Evolutionary conservation across 1,139 yeast genomes (phyloP).

Genomic region (Debaryomyces nepalensis): DNA sequence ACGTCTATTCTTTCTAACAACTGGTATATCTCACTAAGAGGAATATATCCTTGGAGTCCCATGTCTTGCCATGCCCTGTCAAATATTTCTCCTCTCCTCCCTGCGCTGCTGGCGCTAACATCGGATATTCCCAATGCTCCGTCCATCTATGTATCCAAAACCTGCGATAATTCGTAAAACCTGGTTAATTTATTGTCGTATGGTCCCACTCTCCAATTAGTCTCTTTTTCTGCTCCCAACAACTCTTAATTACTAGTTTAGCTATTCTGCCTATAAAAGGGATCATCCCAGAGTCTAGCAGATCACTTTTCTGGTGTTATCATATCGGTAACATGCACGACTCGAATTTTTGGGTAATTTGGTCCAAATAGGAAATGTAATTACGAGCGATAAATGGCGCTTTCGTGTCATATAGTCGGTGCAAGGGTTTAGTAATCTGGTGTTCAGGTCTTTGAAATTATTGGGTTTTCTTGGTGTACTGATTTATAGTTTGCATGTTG

Average conservation of each 20-base stretch:
- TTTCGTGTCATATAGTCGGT: constrained; percentile 1
- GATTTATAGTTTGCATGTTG: background rate
- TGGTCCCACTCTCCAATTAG: background rate
- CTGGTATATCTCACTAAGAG: constrained; percentile 6
- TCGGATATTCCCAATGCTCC: background rate
- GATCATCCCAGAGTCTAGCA: background rate
- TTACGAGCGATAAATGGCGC: background rate
- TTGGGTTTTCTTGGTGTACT: background rate
- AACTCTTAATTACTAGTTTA: background rate
- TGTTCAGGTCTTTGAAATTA: background rate
- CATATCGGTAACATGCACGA: background rate
- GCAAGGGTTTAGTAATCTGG: background rate
- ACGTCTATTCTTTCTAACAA: constrained; percentile 9
- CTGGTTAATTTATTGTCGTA: background rate
- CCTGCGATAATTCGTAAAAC: background rate
- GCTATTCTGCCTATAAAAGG: background rate
- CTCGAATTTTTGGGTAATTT: background rate
- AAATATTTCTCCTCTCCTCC: constrained; percentile 1
- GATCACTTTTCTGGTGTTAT: background rate
- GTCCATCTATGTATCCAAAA: too few relatives aligned
- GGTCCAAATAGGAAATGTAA: constrained; percentile 7
- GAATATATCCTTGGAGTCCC: background rate
- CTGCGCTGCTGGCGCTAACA: background rate
- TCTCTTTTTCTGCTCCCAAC: background rate
- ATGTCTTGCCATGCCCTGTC: constrained; percentile 9